Evolutionary conservation across 176 grass and related monocot genomes (phyloP), one percentile per base, ranked within the genome.

Genomic region (Triticum dicoccoides): DNA sequence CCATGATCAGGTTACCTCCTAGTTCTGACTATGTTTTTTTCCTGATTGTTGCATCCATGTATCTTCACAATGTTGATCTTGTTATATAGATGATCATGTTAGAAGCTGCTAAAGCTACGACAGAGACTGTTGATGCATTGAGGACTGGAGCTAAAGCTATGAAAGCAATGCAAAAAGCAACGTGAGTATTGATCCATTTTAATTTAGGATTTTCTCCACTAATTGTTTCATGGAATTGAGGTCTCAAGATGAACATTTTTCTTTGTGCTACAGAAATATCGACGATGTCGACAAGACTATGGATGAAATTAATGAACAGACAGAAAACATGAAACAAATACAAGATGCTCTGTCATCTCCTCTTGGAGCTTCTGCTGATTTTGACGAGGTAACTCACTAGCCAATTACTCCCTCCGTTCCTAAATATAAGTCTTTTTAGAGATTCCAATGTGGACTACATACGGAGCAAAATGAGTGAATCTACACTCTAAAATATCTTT

Each of bases 261-360:
- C 34, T 37, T 82, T 1, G 45, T 52, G 20, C 8, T 91, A 34
- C 81, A 95, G 93, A 80, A 95, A 95, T 80, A 95, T 95, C 83
- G 93, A 95, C 63, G 93, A 95, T 24, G 93, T 95, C 0, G 93
- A 95, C 42, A 95, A 95, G 89, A 95, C 93, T 66, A 95, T 95
- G 93, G 93, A 93, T 29, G 91, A 95, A 92, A 95, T 95, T 72
- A 95, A 95, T 4, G 93, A 95, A 39, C 91, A 93, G 62, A 93
- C 93, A n/a, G 93, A 95, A 77, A 95, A 95, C 87, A 95, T 95
- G 93, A 95, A 95, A 91, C 93, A 95, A 86, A 95, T 95, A 89
- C 93, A 95, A 35, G 93, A 95, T 87, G 93, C 93, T 89, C 87
- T 95, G 65, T 90, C 93, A 37, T 77, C 93, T 74, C 93, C 93